These are phyloP conservation scores for Acidomyces sp. DNA, from an alignment of 495 filamentous ascomycete genomes.

Conservation along the genomic window DNA sequence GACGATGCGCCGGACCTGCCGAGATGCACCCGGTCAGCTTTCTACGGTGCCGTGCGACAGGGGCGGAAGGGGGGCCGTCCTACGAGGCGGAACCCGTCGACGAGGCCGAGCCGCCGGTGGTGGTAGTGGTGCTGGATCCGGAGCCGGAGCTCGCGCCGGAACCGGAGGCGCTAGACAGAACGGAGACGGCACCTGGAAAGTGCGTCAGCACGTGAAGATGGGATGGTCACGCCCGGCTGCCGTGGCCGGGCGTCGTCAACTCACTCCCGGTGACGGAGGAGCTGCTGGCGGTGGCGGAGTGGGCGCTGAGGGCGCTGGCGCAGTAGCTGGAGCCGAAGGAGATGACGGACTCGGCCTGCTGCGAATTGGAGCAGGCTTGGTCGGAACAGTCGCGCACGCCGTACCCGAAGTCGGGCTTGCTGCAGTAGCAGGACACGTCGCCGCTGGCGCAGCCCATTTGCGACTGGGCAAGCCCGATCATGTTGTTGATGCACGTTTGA, in stretches of 20 bases:
- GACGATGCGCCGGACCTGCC: neutral
- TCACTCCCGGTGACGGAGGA: slow-evolving; percentile 11
- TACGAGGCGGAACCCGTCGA: neutral
- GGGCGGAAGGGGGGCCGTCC: too few species aligned
- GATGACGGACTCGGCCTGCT: slow-evolving; percentile 24
- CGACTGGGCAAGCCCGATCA: slow-evolving; percentile 47
- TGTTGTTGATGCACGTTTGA: slow-evolving; percentile 57
- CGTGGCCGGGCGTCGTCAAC: slow-evolving; percentile 18
- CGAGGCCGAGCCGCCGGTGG: neutral
- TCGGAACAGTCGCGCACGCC: slow-evolving; percentile 70
- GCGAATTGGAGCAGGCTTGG: slow-evolving; percentile 42
- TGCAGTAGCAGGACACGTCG: slow-evolving; percentile 60
- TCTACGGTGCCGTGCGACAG: too few species aligned
- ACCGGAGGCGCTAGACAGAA: slow-evolving; percentile 18
- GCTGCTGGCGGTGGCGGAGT: slow-evolving; percentile 12
- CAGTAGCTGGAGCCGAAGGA: slow-evolving; percentile 31
- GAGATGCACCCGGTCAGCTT: too few species aligned
- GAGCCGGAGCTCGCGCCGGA: slow-evolving; percentile 19
- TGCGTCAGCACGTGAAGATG: too few species aligned
- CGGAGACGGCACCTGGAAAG: too few species aligned
- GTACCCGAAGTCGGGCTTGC: slow-evolving; percentile 49
- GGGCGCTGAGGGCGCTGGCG: slow-evolving; percentile 20
- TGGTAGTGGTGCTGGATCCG: slow-evolving; percentile 3
- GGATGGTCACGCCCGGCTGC: slow-evolving; percentile 17
- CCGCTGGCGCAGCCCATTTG: slow-evolving; percentile 44